A percentile compares a stretch with the other conserved stretches of the same genome.
phyloP scores from a whole-genome alignment of 768 basidiomycete species.

The Termitomyces sp. region DNA sequence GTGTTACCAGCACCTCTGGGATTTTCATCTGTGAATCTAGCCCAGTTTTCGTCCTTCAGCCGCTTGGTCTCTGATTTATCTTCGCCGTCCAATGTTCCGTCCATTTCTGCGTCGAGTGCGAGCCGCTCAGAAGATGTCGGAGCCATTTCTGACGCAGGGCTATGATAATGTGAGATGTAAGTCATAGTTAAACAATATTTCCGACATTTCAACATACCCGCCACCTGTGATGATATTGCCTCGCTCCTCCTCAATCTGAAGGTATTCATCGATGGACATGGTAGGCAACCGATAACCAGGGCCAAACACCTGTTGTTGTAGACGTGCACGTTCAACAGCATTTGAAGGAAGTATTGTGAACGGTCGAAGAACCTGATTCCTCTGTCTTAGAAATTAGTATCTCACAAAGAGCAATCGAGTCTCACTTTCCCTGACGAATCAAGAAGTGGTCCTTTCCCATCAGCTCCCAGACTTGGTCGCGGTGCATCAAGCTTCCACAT shows the following conservation, averaged over 20 bases:
- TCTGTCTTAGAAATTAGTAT: neutral
- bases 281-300: slow-evolving; percentile 83
- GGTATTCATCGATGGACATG: slow-evolving; percentile 94
- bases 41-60: slow-evolving; percentile 89
- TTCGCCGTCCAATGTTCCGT: slow-evolving; percentile 67
- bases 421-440: slow-evolving; percentile 74
- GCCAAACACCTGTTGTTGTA: slow-evolving; percentile 81
- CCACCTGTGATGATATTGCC: slow-evolving; percentile 87
- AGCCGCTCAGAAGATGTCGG: slow-evolving; percentile 79
- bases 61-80: slow-evolving; percentile 72
- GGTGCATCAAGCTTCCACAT: slow-evolving; percentile 74
- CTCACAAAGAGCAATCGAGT: neutral
- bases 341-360: slow-evolving; percentile 88
- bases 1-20: slow-evolving; percentile 93
- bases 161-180: slow-evolving; percentile 22
- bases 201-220: slow-evolving; percentile 50
- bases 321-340: slow-evolving; percentile 57
- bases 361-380: slow-evolving; percentile 70
- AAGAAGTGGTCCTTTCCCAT: slow-evolving; percentile 58
- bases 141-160: slow-evolving; percentile 58
- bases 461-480: slow-evolving; percentile 32
- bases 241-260: slow-evolving; percentile 75
- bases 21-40: slow-evolving; percentile 79
- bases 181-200: neutral
- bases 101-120: slow-evolving; percentile 74